Base-by-base conservation (phyloP, 257 asterid genomes). In the Cynanchum wilfordii region DNA sequence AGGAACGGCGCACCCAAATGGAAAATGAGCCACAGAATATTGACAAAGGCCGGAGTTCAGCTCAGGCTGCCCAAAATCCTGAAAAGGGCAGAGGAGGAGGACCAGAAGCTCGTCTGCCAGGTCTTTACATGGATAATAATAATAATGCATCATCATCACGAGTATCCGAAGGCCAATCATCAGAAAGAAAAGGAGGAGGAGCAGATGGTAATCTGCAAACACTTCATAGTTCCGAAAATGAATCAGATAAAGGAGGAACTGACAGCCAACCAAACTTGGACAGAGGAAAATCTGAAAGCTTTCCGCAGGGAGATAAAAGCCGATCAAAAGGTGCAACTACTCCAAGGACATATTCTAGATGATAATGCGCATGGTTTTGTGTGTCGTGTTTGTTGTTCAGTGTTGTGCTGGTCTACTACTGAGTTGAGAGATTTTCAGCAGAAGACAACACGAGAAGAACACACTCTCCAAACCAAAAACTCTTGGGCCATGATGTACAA, bases 1-100 rank as follows among this genome's bases (percentile, higher is more conserved):
- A 94, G 84, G 97, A 94, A 80, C 87, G 92, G 16, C 92, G 96
- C 20, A 68, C 95, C 7, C 96, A 87, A 73, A 90, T 86, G 49
- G 84, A 95, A 52, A 77, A 77, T 54, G 98, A 94, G 83, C 84
- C 86, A 75, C 93, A 86, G 68, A 77, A 73, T 81, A 57, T 86
- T 73, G 94, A 93, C 77, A 90, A 79, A 81, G 79, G 79, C 40
- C 83, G 81, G 68, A 81, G 70, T 66, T 66, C 85, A 44, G 29
- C 77, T 76, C 85, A 75, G 66, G 58, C 82, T 6, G 68, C 36
- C 70, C 86, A 76, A 72, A 78, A 74, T 77, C 70, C 54, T 10
- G 92, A 79, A 66, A 84, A 62, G 69, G 79, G 81, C 44, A 75
- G 78, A 71, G 87, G 77, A 65, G 77, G 78, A 71, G 87, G 77